Conservation (phyloP, 176 grass and related monocot genomes). For the Secale cereale region DNA sequence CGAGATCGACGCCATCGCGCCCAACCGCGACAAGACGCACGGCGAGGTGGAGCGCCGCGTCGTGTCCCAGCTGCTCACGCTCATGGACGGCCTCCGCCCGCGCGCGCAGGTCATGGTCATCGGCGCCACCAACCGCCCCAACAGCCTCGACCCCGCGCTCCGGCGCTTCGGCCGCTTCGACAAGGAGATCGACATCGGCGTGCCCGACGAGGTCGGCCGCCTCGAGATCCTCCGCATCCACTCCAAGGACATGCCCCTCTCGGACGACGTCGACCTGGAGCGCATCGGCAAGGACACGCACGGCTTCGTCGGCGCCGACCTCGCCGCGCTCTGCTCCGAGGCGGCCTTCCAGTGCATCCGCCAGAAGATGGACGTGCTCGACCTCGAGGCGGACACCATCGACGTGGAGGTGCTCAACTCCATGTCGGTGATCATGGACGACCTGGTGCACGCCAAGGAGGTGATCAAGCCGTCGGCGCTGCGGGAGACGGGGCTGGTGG, state of each 20-base stretch:
- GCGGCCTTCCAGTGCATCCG: conserved; percentile 46
- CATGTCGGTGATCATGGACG: neutral
- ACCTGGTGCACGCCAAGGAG: conserved; percentile 6
- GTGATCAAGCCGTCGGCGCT: conserved; percentile 22
- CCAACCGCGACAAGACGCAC: conserved; percentile 52
- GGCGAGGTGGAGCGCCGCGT: conserved; percentile 53
- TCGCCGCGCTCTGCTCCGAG: conserved; percentile 48
- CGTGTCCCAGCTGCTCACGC: conserved; percentile 54
- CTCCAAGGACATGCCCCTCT: conserved; percentile 43
- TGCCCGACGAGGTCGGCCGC: conserved; percentile 52
- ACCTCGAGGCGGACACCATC: conserved; percentile 31
- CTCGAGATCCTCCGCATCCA: conserved; percentile 58
- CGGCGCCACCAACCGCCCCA: conserved; percentile 57
- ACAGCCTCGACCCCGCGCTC: conserved; percentile 45
- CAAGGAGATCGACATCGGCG: conserved; percentile 52
- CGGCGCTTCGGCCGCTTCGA: conserved; percentile 56
- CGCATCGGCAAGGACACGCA: conserved; percentile 38
- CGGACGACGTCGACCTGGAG: conserved; percentile 43
- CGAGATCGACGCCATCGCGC: conserved; percentile 58
- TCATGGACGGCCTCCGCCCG: conserved; percentile 49
- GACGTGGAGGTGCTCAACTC: conserved; percentile 50
- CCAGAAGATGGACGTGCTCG: conserved; percentile 40
- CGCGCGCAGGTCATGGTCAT: conserved; percentile 49
- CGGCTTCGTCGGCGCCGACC: conserved; percentile 44
- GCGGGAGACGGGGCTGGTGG: conserved; percentile 27